Percentiles rank a stretch among this genome's conserved stretches.
These are phyloP conservation scores for Fusarium marasasianum DNA, from an alignment of 2,329 filamentous ascomycete genomes.

Conservation along the genomic window DNA sequence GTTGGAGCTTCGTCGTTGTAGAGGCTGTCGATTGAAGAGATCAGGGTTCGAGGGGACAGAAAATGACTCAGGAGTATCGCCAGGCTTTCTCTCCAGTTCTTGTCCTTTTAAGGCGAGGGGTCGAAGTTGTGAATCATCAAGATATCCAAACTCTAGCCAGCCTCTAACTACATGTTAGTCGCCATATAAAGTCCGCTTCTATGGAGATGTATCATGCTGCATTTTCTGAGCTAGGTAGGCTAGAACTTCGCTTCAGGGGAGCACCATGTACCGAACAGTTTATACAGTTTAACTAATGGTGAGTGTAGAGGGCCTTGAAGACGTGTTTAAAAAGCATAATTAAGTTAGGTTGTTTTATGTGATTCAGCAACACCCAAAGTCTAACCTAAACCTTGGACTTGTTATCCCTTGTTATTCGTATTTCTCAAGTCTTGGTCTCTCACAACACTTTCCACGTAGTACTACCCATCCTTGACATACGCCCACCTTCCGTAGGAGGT, in stretches of 20 bases:
- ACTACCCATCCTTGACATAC: neutral
- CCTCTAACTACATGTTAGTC: neutral
- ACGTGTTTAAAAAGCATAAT: neutral
- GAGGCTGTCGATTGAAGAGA: neutral
- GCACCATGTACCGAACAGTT: neutral
- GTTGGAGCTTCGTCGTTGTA: neutral
- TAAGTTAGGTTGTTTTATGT: slow-evolving; percentile 1
- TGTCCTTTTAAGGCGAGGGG: neutral
- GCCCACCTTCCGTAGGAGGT: slow-evolving; percentile 1
- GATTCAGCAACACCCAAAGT: neutral
- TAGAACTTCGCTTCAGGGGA: neutral
- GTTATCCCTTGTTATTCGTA: neutral
- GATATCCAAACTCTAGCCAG: neutral
- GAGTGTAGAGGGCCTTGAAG: neutral
- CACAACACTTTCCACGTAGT: neutral
- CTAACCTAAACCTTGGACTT: neutral
- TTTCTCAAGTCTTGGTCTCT: neutral
- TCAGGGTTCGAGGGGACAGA: neutral
- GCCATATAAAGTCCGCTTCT: neutral
- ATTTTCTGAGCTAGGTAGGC: neutral
- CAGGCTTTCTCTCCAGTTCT: neutral
- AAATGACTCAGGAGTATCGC: neutral
- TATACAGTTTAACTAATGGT: neutral
- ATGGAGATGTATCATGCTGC: neutral
- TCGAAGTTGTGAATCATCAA: neutral